These are phyloP conservation scores for Trichomonas vaginalis DNA, from an alignment of 208 protist species.

Conservation along the genomic window DNA sequence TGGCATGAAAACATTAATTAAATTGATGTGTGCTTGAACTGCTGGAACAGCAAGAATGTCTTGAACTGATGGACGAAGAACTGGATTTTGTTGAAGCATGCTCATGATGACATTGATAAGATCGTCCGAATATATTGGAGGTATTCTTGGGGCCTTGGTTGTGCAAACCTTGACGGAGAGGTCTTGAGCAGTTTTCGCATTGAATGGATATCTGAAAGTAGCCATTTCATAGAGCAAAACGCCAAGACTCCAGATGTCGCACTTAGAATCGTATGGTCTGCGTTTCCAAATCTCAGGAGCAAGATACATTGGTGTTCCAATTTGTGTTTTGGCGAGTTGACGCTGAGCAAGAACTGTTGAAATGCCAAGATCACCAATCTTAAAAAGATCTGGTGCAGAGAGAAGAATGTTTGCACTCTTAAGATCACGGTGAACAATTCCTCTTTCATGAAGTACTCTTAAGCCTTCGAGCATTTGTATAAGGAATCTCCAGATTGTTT, in stretches of 20 bases:
- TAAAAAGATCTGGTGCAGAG: neutral
- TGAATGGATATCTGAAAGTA: neutral
- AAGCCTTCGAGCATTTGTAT: neutral
- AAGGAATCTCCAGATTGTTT: neutral
- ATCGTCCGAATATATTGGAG: neutral
- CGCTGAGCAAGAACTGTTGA: neutral
- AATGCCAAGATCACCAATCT: neutral
- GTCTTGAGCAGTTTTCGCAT: neutral
- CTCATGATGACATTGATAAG: neutral
- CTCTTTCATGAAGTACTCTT: neutral
- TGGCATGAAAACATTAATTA: neutral
- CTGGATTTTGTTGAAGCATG: neutral
- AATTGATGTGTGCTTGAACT: neutral
- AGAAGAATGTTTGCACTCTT: conserved; percentile 6
- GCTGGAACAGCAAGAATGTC: neutral
- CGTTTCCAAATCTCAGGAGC: neutral
- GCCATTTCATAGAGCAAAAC: conserved; percentile 6
- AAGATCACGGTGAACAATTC: neutral
- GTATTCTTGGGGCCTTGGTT: neutral
- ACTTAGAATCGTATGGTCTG: neutral
- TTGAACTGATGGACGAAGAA: neutral
- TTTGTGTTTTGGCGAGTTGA: neutral
- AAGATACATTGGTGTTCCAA: neutral
- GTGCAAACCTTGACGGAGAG: neutral
- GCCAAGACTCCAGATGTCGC: neutral